Conservation (phyloP, 352 stramenopile genomes). For the Phytophthora idaei region DNA sequence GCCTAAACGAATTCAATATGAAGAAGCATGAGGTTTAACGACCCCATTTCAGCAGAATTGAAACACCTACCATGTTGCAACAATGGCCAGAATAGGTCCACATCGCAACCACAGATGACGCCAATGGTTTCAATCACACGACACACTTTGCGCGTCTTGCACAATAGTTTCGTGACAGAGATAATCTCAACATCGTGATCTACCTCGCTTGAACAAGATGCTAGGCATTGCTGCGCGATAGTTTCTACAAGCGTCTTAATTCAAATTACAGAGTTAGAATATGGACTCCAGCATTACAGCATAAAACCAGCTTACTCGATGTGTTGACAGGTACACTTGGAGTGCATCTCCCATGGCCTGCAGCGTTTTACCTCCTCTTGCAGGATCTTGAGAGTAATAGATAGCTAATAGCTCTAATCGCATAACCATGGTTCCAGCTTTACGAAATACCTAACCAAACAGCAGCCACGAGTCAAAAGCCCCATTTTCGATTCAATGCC, state of each 20-base stretch:
- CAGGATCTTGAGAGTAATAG: constrained; percentile 69
- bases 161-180: constrained; percentile 42
- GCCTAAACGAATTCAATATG: constrained; percentile 10
- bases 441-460: constrained; percentile 46
- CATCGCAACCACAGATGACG: constrained; percentile 37
- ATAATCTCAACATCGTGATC: constrained; percentile 19
- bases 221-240: constrained; percentile 25
- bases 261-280: constrained; percentile 13
- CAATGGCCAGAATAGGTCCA: constrained; percentile 48
- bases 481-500: not conserved
- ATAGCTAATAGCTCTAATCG: constrained; percentile 67
- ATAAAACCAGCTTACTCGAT: constrained; percentile 47
- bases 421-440: constrained; percentile 58
- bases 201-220: constrained; percentile 8
- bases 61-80: constrained; percentile 40
- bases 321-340: constrained; percentile 48
- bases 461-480: not conserved
- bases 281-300: not conserved
- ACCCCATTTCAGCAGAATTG: not conserved
- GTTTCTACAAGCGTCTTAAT: constrained; percentile 25
- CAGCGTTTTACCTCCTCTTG: constrained; percentile 63
- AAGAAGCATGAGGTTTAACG: constrained; percentile 13
- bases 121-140: constrained; percentile 38
- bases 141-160: constrained; percentile 43
- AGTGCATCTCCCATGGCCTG: constrained; percentile 66